Conservation (phyloP, 192 early-diverging fungal genomes). For the Phycomyces blakesleeanus region DNA sequence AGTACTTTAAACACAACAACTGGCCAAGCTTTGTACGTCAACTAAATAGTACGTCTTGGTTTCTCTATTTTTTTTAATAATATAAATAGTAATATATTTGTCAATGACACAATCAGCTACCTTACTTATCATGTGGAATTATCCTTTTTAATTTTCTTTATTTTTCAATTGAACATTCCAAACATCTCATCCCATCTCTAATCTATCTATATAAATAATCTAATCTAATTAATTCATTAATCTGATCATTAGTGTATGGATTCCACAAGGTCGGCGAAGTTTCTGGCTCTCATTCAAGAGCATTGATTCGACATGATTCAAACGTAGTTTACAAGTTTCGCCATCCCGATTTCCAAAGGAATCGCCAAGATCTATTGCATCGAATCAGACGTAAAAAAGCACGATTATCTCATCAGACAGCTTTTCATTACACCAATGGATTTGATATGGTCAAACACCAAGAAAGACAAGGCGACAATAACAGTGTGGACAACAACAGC, state of each 20-base stretch:
- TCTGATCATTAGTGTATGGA: conserved; percentile 12
- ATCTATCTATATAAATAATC: background rate
- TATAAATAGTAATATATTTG: no score
- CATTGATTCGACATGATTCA: background rate
- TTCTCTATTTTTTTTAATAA: background rate
- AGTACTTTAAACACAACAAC: conserved; percentile 20
- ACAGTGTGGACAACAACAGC: background rate
- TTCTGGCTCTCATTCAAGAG: background rate
- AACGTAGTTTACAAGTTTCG: background rate
- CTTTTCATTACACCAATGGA: background rate
- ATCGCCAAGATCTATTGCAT: background rate
- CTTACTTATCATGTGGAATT: no score
- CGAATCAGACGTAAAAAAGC: background rate
- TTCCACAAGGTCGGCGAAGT: conserved; percentile 12
- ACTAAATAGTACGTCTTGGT: conserved; percentile 10
- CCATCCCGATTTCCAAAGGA: background rate
- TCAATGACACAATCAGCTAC: no score
- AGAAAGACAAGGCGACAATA: background rate
- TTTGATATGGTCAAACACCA: background rate
- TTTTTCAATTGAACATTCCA: no score
- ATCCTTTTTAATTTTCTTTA: no score
- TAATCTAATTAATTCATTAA: background rate
- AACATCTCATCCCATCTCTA: no score
- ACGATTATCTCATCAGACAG: background rate
- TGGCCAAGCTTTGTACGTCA: conserved; percentile 20